Conservation (phyloP, 2,329 filamentous ascomycete species). For the Neonectria hederae region DNA sequence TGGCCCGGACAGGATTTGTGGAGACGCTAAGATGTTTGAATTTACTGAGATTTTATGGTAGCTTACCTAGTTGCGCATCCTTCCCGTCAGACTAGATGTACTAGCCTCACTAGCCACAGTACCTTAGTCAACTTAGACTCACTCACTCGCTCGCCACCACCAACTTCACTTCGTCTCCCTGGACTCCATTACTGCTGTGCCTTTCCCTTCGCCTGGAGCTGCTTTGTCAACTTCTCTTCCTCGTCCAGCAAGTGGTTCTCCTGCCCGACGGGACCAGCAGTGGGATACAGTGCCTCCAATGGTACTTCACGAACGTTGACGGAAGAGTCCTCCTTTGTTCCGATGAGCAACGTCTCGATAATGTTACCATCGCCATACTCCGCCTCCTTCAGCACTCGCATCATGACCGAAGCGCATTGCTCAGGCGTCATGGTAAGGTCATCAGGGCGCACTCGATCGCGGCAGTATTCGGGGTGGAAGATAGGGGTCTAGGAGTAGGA, state of each 20-base stretch:
- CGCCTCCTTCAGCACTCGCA: neutral
- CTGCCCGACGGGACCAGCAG: constrained; percentile 7
- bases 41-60: no score
- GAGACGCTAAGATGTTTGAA: no score
- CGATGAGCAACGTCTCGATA: neutral
- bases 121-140: neutral
- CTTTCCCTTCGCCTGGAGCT: neutral
- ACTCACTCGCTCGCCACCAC: no score
- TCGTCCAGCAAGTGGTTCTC: neutral
- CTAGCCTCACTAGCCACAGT: neutral
- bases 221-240: neutral
- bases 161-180: no score
- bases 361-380: neutral
- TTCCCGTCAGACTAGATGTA: neutral
- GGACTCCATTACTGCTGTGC: no score
- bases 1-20: no score
- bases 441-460: constrained; percentile 13
- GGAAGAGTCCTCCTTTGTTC: neutral
- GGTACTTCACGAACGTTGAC: neutral
- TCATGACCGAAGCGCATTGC: neutral
- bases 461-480: constrained; percentile 22
- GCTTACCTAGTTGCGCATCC: neutral
- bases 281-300: constrained; percentile 17
- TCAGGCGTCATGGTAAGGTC: constrained; percentile 14
- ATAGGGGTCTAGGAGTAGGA: constrained; percentile 13